Evolutionary conservation across 2,329 filamentous ascomycete genomes (phyloP), one percentile per base, ranked within the genome.

Genomic region (Bipolaris bicolor): DNA sequence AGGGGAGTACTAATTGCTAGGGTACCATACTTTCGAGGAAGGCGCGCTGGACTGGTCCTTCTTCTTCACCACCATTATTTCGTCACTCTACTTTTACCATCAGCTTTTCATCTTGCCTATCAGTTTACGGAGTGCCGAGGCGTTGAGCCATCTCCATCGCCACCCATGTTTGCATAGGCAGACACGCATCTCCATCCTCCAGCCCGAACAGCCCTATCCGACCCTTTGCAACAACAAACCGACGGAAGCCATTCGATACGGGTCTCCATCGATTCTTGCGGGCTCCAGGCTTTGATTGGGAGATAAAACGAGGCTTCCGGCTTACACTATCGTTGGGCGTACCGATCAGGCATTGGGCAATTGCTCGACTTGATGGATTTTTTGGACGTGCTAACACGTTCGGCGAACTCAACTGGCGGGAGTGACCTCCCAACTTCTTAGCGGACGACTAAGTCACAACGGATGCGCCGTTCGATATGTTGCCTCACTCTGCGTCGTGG

Each of bases 1-100:
- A 53, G 55, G 52, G 45, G 16, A 62, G 52, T 55, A 59, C 63
- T 65, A 67, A 58, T 49, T 57, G 34, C 61, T 67, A 67, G 64
- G 64, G 63, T 67, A 67, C 64, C 64, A 60, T 55, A 56, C 44
- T 62, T 62, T 52, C 48, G 47, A 61, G 50, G 45, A 50, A 60
- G 37, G 59, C 46, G 53, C 52, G 56, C 44, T 46, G 56, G 43
- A 58, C 57, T 31, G 45, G 31, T 31, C 33, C 40, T 56, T 29
- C 46, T 31, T 40, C 37, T 29, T 33, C 40, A 58, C n/a, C 45
- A 34, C 47, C 58, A 37, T 33, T 47, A 36, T 49, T 20, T 57
- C 54, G 29, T 49, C 49, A 44, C 46, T 44, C 45, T 39, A 45
- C 47, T 50, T 39, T 52, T 29, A 5, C 47, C 50, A 49, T 58